phyloP scores from a whole-genome alignment of 1,284 basidiomycete species.

The Coriolopsis trogii region DNA sequence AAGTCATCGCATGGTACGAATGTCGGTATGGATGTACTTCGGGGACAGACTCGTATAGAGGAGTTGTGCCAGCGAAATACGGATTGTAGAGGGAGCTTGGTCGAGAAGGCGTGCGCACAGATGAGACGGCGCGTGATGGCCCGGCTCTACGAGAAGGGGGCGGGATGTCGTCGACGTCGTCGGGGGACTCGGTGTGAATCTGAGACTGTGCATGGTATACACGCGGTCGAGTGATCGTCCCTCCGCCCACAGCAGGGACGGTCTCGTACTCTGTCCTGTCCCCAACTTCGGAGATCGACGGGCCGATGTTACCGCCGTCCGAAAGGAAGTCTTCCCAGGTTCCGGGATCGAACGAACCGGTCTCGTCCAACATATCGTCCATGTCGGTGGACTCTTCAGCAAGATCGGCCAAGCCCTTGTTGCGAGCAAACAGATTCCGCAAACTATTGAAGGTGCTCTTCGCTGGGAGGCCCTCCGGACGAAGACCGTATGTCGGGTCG shows the following conservation, averaged over 20 bases:
- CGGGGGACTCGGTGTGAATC: constrained; percentile 29
- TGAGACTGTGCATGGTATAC: constrained; percentile 61
- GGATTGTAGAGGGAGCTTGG: constrained; percentile 34
- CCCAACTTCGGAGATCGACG: constrained; percentile 31
- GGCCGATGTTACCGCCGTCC: constrained; percentile 36
- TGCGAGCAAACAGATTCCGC: constrained; percentile 65
- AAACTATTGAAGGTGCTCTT: constrained; percentile 76
- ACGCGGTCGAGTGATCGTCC: constrained; percentile 61
- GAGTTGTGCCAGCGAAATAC: constrained; percentile 34
- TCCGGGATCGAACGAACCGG: constrained; percentile 59
- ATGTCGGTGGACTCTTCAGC: constrained; percentile 64
- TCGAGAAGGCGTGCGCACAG: constrained; percentile 25
- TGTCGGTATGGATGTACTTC: constrained; percentile 17
- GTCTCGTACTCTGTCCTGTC: constrained; percentile 41
- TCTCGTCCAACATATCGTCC: constrained; percentile 47
- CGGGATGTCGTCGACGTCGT: constrained; percentile 11
- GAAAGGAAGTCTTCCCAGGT: constrained; percentile 66
- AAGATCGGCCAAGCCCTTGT: constrained; percentile 79
- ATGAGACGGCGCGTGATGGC: constrained; percentile 13
- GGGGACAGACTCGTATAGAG: constrained; percentile 22
- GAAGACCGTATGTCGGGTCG: constrained; percentile 97
- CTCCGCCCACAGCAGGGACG: constrained; percentile 67
- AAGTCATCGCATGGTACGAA: constrained; percentile 18
- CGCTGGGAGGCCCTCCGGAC: constrained; percentile 83
- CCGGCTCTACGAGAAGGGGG: constrained; percentile 16